Percentiles rank a stretch among this genome's conserved stretches.
These are phyloP conservation scores for Phialocephala subalpina DNA, from an alignment of 2,329 filamentous ascomycete genomes.

Conservation along the genomic window DNA sequence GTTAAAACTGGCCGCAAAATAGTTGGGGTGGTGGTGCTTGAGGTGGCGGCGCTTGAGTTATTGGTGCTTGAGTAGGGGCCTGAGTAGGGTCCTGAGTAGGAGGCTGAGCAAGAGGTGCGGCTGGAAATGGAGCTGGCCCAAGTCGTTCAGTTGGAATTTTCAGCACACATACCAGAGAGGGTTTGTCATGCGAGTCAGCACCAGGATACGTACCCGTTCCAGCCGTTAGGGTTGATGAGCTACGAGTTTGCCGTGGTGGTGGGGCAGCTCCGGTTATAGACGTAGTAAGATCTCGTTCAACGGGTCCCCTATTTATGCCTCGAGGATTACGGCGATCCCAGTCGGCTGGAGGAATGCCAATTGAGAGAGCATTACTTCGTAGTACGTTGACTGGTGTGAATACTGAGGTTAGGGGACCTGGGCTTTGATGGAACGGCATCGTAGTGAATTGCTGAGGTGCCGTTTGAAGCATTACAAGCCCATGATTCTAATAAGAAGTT, in stretches of 20 bases:
- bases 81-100: too few species aligned
- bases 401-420: background rate
- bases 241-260: background rate
- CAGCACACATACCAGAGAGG: background rate
- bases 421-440: background rate
- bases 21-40: too few species aligned
- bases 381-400: conserved; percentile 5
- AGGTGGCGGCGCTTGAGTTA: background rate
- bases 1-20: too few species aligned
- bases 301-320: background rate
- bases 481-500: background rate
- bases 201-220: background rate
- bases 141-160: background rate
- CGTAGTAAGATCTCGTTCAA: background rate
- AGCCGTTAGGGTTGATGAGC: background rate
- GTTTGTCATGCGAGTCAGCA: too few species aligned
- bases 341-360: background rate
- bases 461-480: background rate
- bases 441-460: background rate
- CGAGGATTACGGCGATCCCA: background rate
- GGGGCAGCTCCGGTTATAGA: background rate
- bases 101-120: too few species aligned
- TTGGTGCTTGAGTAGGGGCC: background rate
- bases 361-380: background rate
- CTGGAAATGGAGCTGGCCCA: background rate